Evolutionary conservation across 2,329 filamentous ascomycete genomes (phyloP).

Genomic region (Bipolaris bicolor): DNA sequence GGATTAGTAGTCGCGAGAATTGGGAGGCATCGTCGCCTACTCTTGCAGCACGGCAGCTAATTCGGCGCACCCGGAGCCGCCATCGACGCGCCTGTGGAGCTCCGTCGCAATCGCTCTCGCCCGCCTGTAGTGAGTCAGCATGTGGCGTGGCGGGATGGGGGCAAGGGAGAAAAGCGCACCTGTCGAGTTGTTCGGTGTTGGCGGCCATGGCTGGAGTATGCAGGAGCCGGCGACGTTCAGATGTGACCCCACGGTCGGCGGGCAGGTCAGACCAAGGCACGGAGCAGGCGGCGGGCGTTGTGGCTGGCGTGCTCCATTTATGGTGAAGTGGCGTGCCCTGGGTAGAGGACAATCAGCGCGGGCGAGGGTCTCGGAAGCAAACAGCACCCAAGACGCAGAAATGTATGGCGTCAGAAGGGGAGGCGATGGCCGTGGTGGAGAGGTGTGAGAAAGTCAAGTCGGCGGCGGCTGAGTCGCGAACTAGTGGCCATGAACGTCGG

Average conservation of each 20-base stretch:
- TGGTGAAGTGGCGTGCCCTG: conserved; percentile 48
- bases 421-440: conserved; percentile 19
- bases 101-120: conserved; percentile 58
- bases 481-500: conserved; percentile 15
- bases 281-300: conserved; percentile 54
- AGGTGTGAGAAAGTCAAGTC: conserved; percentile 23
- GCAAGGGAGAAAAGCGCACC: conserved; percentile 48
- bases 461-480: conserved; percentile 16
- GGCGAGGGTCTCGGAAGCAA: conserved; percentile 28
- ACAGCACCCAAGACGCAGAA: conserved; percentile 35
- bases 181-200: conserved; percentile 58
- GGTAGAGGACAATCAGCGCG: conserved; percentile 42
- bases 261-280: conserved; percentile 64
- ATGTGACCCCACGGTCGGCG: conserved; percentile 59
- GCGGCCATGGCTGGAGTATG: conserved; percentile 52
- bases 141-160: neutral
- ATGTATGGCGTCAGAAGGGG: conserved; percentile 20
- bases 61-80: conserved; percentile 57
- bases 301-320: conserved; percentile 65
- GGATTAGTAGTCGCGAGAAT: conserved; percentile 24
- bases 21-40: conserved; percentile 26
- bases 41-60: conserved; percentile 53
- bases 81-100: conserved; percentile 57
- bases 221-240: conserved; percentile 38
- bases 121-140: conserved; percentile 43